Base-by-base conservation (phyloP, 495 filamentous ascomycete species). In the Penicillium canariense region DNA sequence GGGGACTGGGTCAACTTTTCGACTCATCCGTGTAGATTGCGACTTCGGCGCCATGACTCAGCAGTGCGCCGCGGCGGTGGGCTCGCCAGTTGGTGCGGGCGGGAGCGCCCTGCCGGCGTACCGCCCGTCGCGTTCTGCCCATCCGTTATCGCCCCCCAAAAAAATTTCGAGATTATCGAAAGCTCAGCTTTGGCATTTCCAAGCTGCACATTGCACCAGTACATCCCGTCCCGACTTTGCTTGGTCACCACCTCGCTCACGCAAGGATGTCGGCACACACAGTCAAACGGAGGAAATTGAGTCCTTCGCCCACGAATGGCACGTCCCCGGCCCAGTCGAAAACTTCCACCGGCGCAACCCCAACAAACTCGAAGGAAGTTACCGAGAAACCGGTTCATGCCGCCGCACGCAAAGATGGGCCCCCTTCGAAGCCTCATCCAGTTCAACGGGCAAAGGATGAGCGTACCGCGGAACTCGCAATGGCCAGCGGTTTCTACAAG, bases 401-500 rank as follows among this genome's bases (percentile, higher is more conserved):
- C 7, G 9, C 32, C 26, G 32, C 43, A 27, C 57, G 50, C 42
- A 56, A 53, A 45, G 40, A 53, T 53, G 60, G 52, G 1, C 42
- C n/a, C 5, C 40, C 32, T 25, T 48, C 49, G 9, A 62, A 60
- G 48, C 25, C 38, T 50, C 50, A 51, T 22, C 18, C 55, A 22
- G 52, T 40, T 0, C 43, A 48, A 10, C 61, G 45, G 38, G 63
- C 40, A 30, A 69, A 65, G 20, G 60, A 61, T 55, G 57, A 68
- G 51, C 62, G 63, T 22, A 68, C 69, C 32, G 69, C 69, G 20
- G 75, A 78, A 52, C 59, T 76, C 46, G 72, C 72, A 17, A 67
- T 67, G 56, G 68, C 72, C n/a, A 73, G 63, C 40, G 75, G 75
- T n/a, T 60, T 73, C 34, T 87, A 81, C 70, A 84, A 84, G 58